A percentile compares a stretch with the other conserved stretches of the same genome.
Evolutionary conservation across 306 rosid genomes (phyloP).

Genomic region (Cicer arietinum): DNA sequence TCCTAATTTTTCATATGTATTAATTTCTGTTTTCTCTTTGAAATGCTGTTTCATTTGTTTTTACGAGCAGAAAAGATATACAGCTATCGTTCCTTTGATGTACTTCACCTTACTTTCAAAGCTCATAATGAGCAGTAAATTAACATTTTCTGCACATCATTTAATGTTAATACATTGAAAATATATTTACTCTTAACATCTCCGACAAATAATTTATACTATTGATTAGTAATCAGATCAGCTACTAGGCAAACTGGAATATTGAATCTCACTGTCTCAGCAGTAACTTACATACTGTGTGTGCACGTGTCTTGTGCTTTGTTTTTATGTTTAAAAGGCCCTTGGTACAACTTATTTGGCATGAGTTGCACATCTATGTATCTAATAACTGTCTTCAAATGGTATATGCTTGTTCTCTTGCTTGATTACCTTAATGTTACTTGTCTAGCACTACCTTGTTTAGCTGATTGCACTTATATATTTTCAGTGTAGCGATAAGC

Average conservation of each 20-base stretch:
- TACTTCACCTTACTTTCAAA: conserved; percentile 30
- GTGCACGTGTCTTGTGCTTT: neutral
- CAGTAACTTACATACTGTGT: conserved; percentile 20
- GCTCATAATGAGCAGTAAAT: conserved; percentile 12
- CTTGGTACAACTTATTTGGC: conserved; percentile 27
- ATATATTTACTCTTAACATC: neutral
- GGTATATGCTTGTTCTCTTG: conserved; percentile 35
- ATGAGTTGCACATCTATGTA: conserved; percentile 9
- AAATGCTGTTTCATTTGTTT: conserved; percentile 31
- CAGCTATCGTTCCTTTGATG: conserved; percentile 5
- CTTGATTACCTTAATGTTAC: conserved; percentile 37
- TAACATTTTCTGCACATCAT: conserved; percentile 17
- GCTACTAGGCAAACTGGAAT: conserved; percentile 19
- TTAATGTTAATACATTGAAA: conserved; percentile 20
- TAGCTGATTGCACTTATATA: conserved; percentile 41
- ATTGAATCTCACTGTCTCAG: neutral
- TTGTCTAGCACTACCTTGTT: conserved; percentile 10
- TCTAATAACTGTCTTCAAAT: conserved; percentile 7
- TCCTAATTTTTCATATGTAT: conserved; percentile 38
- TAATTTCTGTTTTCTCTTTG: conserved; percentile 37
- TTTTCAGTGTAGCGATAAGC: conserved; percentile 97
- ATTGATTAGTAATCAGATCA: conserved; percentile 13
- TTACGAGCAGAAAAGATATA: conserved; percentile 13
- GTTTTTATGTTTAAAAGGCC: conserved; percentile 2
- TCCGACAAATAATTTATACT: conserved; percentile 6